Evolutionary conservation across 495 filamentous ascomycete genomes (phyloP).

Genomic region (Astrothelium subdiscretum): DNA sequence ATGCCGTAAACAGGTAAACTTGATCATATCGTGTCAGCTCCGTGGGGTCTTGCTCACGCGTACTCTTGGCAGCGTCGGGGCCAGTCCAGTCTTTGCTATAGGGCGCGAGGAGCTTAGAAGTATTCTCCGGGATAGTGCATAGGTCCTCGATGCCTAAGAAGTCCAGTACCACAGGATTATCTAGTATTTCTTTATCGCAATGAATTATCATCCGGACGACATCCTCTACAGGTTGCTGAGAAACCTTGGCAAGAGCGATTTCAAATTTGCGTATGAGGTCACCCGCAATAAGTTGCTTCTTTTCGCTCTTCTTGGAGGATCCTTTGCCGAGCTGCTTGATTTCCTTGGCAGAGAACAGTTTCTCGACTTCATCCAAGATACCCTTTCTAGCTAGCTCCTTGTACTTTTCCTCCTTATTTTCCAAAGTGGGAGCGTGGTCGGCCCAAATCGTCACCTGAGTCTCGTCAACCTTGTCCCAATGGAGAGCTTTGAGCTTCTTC

Average conservation of each 20-base stretch:
- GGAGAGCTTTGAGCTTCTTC: constrained; percentile 97
- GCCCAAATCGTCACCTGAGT: constrained; percentile 95
- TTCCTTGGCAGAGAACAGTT: constrained; percentile 93
- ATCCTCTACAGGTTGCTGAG: constrained; percentile 64
- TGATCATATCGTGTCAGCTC: constrained; percentile 93
- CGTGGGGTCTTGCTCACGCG: constrained; percentile 72
- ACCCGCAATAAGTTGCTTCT: constrained; percentile 92
- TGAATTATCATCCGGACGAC: constrained; percentile 89
- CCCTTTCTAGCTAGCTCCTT: constrained; percentile 82
- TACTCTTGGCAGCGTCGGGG: constrained; percentile 64
- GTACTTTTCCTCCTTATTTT: constrained; percentile 90
- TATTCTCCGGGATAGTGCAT: constrained; percentile 83
- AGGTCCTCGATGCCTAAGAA: constrained; percentile 88
- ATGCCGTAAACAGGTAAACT: constrained; percentile 86
- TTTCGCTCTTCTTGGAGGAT: constrained; percentile 64
- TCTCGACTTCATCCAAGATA: constrained; percentile 94
- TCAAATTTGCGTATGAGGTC: constrained; percentile 87
- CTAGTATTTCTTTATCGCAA: constrained; percentile 82
- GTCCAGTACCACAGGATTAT: constrained; percentile 93
- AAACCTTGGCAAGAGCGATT: constrained; percentile 86
- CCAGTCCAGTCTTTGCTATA: constrained; percentile 96
- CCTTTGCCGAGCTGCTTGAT: constrained; percentile 72
- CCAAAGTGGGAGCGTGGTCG: constrained; percentile 62
- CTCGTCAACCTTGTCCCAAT: constrained; percentile 97
- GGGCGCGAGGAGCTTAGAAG: constrained; percentile 79